Base-by-base conservation (phyloP, 1,284 basidiomycete species). In the Earliella scabrosa region DNA sequence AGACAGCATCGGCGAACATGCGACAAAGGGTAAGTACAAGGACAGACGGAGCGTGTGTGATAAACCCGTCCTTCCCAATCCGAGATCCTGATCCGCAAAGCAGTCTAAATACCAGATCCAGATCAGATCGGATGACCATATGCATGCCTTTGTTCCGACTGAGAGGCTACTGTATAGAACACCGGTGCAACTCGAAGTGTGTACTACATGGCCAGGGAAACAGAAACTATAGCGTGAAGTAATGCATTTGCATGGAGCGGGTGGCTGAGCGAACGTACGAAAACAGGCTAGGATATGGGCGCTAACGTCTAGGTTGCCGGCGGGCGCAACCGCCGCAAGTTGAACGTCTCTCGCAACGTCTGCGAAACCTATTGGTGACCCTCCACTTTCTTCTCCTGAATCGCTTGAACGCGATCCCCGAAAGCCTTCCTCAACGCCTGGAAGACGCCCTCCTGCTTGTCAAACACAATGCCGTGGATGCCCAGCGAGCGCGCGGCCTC, bases 391-490 rank as follows among this genome's bases (percentile, higher is more conserved):
- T 40, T 45, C 50, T 46, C 54, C 51, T 50, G 20, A 20, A 60
- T 49, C 27, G 29, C 38, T 18, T 65, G 47, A 4, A 78, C 60
- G 4, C 82, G 79, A 58, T 83, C 75, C 9, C 77, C 73, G 39
- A 82, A 68, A 13, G 79, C 67, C 50, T 80, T 80, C 16, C 75
- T 71, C 41, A 85, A 72, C 8, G 75, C 69, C 16, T 76, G 75
- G 18, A 74, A 71, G 29, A 82, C 77, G 11, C 52, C 53, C 4
- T 70, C 67, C 27, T 70, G 63, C 39, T 73, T 66, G 43, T 82
- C 77, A 50, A 82, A 85, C 18, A 83, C 73, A 54, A 85, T 77
- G 2, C 82, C 82, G 39, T 77, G 73, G n/a, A 85, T 72, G 6
- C 84, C 84, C 27, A 84, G 68, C 1, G 80, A 81, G 16, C 78